These are phyloP conservation scores for Cercospora sesami DNA, from an alignment of 2,329 filamentous ascomycete genomes.

Conservation along the genomic window DNA sequence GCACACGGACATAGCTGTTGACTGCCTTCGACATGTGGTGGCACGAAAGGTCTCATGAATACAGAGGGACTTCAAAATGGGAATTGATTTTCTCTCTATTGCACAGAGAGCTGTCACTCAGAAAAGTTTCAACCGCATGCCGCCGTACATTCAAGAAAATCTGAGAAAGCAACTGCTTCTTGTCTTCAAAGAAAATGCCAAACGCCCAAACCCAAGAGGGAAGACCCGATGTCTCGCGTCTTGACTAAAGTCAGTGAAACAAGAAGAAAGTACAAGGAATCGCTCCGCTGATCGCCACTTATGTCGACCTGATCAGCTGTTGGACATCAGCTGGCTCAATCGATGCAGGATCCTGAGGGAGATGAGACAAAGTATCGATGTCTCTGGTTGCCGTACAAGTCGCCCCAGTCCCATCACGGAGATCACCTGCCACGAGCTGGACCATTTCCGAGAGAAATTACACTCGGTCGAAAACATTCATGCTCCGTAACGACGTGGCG, in stretches of 20 bases:
- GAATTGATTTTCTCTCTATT: neutral
- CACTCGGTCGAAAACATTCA: too few species aligned
- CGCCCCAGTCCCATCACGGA: neutral
- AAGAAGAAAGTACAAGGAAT: neutral
- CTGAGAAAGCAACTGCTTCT: neutral
- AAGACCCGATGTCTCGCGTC: too few species aligned
- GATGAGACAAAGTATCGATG: neutral
- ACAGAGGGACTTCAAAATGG: neutral
- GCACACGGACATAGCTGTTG: neutral
- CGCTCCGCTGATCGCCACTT: neutral
- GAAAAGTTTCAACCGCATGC: neutral
- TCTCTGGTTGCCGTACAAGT: neutral
- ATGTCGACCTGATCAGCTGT: neutral
- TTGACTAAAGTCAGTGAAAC: neutral
- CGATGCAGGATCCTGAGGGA: neutral
- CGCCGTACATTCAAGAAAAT: neutral
- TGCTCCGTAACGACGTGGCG: too few species aligned
- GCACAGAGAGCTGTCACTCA: neutral
- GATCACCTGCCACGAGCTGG: neutral
- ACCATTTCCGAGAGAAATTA: too few species aligned
- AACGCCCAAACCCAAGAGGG: too few species aligned
- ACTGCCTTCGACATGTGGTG: neutral
- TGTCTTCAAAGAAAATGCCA: too few species aligned
- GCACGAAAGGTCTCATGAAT: neutral
- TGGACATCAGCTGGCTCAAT: neutral